Conservation (phyloP, 1,284 basidiomycete species). For the Pulchroboletus neoregius region DNA sequence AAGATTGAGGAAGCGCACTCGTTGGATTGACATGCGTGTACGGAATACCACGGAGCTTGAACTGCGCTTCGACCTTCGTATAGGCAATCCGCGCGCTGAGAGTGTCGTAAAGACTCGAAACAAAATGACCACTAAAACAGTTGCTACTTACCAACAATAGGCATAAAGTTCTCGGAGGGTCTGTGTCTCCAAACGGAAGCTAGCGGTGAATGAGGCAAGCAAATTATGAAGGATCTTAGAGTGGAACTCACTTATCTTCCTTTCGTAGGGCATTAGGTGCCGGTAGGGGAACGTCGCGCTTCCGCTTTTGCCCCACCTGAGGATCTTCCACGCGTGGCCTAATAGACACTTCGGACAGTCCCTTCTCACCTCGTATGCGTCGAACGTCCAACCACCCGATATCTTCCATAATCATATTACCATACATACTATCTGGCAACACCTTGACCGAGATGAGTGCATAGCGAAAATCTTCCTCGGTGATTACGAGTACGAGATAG, state of each 20-base stretch:
- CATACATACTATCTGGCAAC: constrained; percentile 49
- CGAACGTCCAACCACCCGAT: constrained; percentile 74
- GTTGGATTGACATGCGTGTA: constrained; percentile 73
- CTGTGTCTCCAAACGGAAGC: constrained; percentile 67
- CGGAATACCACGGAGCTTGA: constrained; percentile 77
- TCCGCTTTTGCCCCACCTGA: constrained; percentile 36
- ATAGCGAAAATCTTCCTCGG: constrained; percentile 70
- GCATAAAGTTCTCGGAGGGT: constrained; percentile 71
- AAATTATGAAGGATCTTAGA: not conserved
- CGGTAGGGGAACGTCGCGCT: constrained; percentile 26
- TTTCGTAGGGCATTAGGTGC: constrained; percentile 9
- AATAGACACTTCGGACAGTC: constrained; percentile 17
- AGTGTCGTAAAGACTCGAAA: not conserved
- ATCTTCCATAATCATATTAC: constrained; percentile 63
- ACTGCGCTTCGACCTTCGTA: constrained; percentile 82
- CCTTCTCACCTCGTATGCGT: constrained; percentile 49
- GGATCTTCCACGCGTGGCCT: constrained; percentile 19
- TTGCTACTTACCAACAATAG: constrained; percentile 64
- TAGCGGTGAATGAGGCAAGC: constrained; percentile 22
- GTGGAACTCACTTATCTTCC: constrained; percentile 28
- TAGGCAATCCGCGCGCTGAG: constrained; percentile 81
- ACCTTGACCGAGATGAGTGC: constrained; percentile 65
- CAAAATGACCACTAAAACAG: not conserved
- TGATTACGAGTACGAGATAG: constrained; percentile 75
- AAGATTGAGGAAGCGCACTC: constrained; percentile 37